phyloP scores from a whole-genome alignment of 176 grass and related monocot species.

The Bothriochloa decipiens region DNA sequence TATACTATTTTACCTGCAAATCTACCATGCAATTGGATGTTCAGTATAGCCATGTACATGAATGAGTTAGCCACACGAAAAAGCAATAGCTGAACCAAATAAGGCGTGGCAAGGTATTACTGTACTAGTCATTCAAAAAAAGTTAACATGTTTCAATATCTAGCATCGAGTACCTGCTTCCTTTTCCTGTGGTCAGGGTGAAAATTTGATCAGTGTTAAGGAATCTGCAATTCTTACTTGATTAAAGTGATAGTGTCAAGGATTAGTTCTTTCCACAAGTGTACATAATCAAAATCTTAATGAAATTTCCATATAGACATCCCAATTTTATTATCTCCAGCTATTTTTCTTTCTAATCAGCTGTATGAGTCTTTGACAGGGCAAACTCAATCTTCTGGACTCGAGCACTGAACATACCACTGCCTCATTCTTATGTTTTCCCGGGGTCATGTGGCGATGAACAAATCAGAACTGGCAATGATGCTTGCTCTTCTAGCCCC shows the following conservation, averaged over 20 bases:
- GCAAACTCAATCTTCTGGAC: slow-evolving; percentile 98
- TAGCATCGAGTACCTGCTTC: slow-evolving; percentile 16
- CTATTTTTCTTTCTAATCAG: slow-evolving; percentile 3
- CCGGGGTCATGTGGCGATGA: slow-evolving; percentile 44
- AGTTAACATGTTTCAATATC: not conserved
- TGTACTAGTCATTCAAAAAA: slow-evolving; percentile 15
- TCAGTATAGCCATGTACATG: not conserved
- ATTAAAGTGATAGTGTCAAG: not conserved
- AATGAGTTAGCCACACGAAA: not conserved
- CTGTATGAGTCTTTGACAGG: slow-evolving; percentile 50
- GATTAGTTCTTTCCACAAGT: not conserved
- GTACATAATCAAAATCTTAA: not conserved
- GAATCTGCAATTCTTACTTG: not conserved
- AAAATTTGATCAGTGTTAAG: not conserved
- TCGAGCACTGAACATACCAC: slow-evolving; percentile 81
- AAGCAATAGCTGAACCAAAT: not conserved
- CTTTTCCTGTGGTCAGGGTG: not conserved
- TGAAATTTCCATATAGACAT: not conserved
- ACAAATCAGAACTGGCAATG: not conserved
- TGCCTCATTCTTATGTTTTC: slow-evolving; percentile 83
- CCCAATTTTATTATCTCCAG: not conserved
- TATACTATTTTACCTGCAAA: not conserved
- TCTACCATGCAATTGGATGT: slow-evolving; percentile 1
- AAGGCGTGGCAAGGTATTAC: not conserved
- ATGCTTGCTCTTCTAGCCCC: slow-evolving; percentile 20